phyloP scores from a whole-genome alignment of 75 land plant species.

The Isoetes taiwanensis region DNA sequence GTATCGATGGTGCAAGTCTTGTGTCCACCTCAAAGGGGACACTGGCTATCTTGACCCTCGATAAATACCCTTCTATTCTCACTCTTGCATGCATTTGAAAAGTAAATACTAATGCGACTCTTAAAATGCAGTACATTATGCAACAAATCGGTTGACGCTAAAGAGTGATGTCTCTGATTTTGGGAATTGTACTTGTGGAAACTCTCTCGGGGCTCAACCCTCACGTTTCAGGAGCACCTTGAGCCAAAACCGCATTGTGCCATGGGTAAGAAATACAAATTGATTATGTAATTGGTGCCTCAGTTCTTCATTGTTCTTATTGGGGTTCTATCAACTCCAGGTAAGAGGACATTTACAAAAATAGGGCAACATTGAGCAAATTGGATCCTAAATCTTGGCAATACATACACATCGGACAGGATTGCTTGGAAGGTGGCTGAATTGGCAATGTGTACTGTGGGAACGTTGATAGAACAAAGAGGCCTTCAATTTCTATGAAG shows the following conservation, averaged over 20 bases:
- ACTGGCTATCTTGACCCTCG: not conserved
- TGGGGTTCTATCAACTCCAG: too few species aligned
- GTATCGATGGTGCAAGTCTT: not conserved
- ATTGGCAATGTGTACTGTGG: constrained; percentile 26
- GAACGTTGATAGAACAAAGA: constrained; percentile 26
- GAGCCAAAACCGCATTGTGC: too few species aligned
- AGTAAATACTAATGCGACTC: too few species aligned
- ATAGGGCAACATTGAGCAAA: constrained; percentile 11
- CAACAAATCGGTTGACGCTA: too few species aligned
- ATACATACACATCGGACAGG: constrained; percentile 32
- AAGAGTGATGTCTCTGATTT: not conserved
- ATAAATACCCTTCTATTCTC: too few species aligned
- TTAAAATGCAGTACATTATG: too few species aligned
- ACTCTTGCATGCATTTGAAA: too few species aligned
- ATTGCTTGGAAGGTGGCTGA: constrained; percentile 33
- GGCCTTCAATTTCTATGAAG: constrained; percentile 32
- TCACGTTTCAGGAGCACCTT: too few species aligned
- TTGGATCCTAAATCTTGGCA: constrained; percentile 38
- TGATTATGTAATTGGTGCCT: too few species aligned
- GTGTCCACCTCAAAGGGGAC: not conserved
- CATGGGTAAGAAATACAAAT: too few species aligned
- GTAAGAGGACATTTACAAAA: constrained; percentile 8
- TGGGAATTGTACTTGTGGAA: constrained; percentile 2
- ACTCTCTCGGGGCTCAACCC: too few species aligned
- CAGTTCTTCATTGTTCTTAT: too few species aligned